Evolutionary conservation across 1,284 basidiomycete genomes (phyloP), one percentile per base, ranked within the genome.

Genomic region (Apiotrichum gracile): DNA sequence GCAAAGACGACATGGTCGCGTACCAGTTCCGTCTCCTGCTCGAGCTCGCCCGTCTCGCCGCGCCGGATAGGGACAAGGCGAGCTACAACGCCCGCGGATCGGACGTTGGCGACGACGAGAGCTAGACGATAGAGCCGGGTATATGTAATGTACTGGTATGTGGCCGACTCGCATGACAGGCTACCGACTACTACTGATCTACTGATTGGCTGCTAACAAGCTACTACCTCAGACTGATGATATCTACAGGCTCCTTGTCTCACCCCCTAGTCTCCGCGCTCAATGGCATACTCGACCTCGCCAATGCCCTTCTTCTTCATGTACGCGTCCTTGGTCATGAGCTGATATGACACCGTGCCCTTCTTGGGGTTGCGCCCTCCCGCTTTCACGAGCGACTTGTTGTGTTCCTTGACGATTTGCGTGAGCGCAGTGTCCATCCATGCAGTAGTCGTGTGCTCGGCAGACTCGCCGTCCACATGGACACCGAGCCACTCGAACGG

Each of bases 1-100:
- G 84, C 43, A 76, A 76, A 52, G 82, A 83, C 60, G 85, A 87
- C 67, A 76, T 86, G 73, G 77, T 79, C 37, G 80, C 83, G 13
- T 85, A 85, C 70, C 73, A 81, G 55, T 84, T 82, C 65, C 77
- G 83, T 82, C 49, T 69, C 24, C 60, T 69, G 42, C 57, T 69
- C 25, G 67, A 69, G 39, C 55, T 64, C n/a, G 54, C 65, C 12
- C 52, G 67, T 12, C 49, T 69, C 19, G 46, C 58, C 42, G 61
- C 61, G 21, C 44, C 55, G 14, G 53, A 70, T 56, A 51, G 66
- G 19, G 60, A 66, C 17, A 53, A 39, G 40, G 63, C 65, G 5
- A 53, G 47, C 19, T 58, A 47, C 34, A 5, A 38, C 10, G n/a
- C 19, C n/a, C 37, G 19, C 19, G 37, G n/a, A 12, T 17, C 6